A percentile compares a stretch with the other conserved stretches of the same genome.
phyloP scores from a whole-genome alignment of 176 grass and related monocot species.

The Phragmites australis region DNA sequence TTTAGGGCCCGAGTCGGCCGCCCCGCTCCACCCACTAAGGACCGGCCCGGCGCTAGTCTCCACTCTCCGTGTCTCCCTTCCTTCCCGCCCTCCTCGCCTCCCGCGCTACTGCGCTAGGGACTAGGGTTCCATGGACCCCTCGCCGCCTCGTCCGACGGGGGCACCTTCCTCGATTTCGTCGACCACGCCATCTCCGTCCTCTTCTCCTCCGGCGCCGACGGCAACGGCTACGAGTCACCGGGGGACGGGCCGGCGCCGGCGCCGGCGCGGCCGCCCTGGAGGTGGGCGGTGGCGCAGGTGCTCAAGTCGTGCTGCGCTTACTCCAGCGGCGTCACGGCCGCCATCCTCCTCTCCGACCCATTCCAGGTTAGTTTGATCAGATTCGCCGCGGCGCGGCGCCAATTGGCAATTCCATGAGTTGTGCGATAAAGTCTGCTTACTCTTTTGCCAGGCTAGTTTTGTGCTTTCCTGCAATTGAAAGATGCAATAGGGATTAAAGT shows the following conservation, averaged over 20 bases:
- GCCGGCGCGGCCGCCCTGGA: conserved; percentile 59
- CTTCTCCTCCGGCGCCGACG: conserved; percentile 35
- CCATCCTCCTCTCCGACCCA: conserved; percentile 89
- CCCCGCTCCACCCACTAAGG: too few relatives aligned
- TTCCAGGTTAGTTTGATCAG: conserved; percentile 62
- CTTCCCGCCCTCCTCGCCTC: not conserved
- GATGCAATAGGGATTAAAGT: not conserved
- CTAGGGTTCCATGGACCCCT: conserved; percentile 59
- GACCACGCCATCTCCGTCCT: conserved; percentile 71
- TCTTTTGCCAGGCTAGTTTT: not conserved
- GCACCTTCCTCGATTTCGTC: conserved; percentile 64
- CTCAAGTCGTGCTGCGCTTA: conserved; percentile 81
- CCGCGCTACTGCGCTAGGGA: too few relatives aligned
- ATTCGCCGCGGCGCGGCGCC: not conserved
- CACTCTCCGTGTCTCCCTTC: not conserved
- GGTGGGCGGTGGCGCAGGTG: conserved; percentile 70
- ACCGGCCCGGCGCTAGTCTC: too few relatives aligned
- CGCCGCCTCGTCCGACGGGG: conserved; percentile 33
- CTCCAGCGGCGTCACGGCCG: conserved; percentile 82
- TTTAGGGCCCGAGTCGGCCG: too few relatives aligned
- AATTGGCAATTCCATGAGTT: not conserved
- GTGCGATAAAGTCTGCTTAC: not conserved
- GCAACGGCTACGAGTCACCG: conserved; percentile 42
- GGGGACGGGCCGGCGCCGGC: conserved; percentile 44
- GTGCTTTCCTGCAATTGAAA: not conserved